phyloP scores from a whole-genome alignment of 192 early-diverging fungal species.

The Neocallimastix lanati region DNA sequence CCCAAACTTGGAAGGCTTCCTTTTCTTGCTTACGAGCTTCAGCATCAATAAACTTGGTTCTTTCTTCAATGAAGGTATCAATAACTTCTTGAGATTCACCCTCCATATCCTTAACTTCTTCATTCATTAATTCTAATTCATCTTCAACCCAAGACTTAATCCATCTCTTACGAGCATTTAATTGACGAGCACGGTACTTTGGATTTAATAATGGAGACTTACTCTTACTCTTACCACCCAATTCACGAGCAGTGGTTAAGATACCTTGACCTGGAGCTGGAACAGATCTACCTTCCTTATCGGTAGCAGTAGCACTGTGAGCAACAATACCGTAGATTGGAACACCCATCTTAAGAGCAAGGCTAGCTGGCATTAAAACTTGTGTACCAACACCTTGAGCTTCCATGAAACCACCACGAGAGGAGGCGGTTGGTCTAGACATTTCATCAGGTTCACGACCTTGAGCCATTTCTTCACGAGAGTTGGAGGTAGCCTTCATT shows the following conservation, averaged over 20 bases:
- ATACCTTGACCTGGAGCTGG: slow-evolving; percentile 91
- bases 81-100: slow-evolving; percentile 6
- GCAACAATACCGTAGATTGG: slow-evolving; percentile 85
- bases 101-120: slow-evolving; percentile 45
- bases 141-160: slow-evolving; percentile 61
- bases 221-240: slow-evolving; percentile 6
- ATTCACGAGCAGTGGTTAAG: slow-evolving; percentile 71
- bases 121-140: slow-evolving; percentile 48
- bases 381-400: slow-evolving; percentile 74
- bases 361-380: slow-evolving; percentile 70
- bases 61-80: slow-evolving; percentile 20
- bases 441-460: slow-evolving; percentile 75
- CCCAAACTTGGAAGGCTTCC: slow-evolving; percentile 54
- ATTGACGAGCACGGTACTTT: slow-evolving; percentile 63
- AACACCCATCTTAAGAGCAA: slow-evolving; percentile 79
- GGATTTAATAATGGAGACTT: slow-evolving; percentile 49
- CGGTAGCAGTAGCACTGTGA: slow-evolving; percentile 71
- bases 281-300: slow-evolving; percentile 83
- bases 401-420: slow-evolving; percentile 83
- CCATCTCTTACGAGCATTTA: slow-evolving; percentile 46
- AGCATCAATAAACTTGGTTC: slow-evolving; percentile 15
- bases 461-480: slow-evolving; percentile 58
- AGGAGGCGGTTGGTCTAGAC: slow-evolving; percentile 73
- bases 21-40: slow-evolving; percentile 52
- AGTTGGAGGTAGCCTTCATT: slow-evolving; percentile 86